Conservation (phyloP, 2,329 filamentous ascomycete species). For the Xylariaceae sp. region DNA sequence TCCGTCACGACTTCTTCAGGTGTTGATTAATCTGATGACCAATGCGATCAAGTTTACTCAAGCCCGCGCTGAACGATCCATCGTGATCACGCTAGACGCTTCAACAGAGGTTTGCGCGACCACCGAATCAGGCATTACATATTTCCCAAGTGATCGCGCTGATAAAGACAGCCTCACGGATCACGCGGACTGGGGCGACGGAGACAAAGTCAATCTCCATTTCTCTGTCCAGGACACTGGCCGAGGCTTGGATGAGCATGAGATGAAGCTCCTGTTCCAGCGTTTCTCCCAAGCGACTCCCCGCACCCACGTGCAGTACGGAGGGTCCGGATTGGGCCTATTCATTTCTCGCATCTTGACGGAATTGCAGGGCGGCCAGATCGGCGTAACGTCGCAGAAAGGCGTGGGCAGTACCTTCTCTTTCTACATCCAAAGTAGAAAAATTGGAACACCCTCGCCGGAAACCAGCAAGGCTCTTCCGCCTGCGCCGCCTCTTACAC, state of each 20-base stretch:
- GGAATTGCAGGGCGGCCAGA: slow-evolving; percentile 75
- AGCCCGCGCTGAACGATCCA: slow-evolving; percentile 55
- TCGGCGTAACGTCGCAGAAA: slow-evolving; percentile 66
- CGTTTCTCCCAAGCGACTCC: slow-evolving; percentile 68
- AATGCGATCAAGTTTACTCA: slow-evolving; percentile 66
- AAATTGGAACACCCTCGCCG: slow-evolving; percentile 42
- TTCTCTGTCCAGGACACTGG: slow-evolving; percentile 73
- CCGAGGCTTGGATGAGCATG: slow-evolving; percentile 61
- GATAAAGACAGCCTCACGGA: slow-evolving; percentile 47
- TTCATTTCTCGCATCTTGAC: slow-evolving; percentile 76
- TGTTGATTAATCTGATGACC: slow-evolving; percentile 73
- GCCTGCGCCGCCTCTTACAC: slow-evolving; percentile 25
- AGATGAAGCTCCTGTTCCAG: slow-evolving; percentile 65
- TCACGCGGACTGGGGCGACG: slow-evolving; percentile 66
- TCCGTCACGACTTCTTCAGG: slow-evolving; percentile 70
- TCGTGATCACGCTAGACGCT: slow-evolving; percentile 64
- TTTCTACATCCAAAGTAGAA: slow-evolving; percentile 71
- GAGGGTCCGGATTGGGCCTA: slow-evolving; percentile 66
- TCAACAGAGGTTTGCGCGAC: slow-evolving; percentile 50
- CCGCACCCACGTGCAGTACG: slow-evolving; percentile 69
- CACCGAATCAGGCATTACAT: slow-evolving; percentile 41
- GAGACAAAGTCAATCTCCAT: slow-evolving; percentile 69
- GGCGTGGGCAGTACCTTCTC: slow-evolving; percentile 72
- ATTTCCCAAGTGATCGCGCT: slow-evolving; percentile 46
- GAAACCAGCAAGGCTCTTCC: slow-evolving; percentile 36